Evolutionary conservation across 1,139 yeast species (phyloP), one percentile per base, ranked within the genome.

Genomic region (Suhomyces coccinellae): DNA sequence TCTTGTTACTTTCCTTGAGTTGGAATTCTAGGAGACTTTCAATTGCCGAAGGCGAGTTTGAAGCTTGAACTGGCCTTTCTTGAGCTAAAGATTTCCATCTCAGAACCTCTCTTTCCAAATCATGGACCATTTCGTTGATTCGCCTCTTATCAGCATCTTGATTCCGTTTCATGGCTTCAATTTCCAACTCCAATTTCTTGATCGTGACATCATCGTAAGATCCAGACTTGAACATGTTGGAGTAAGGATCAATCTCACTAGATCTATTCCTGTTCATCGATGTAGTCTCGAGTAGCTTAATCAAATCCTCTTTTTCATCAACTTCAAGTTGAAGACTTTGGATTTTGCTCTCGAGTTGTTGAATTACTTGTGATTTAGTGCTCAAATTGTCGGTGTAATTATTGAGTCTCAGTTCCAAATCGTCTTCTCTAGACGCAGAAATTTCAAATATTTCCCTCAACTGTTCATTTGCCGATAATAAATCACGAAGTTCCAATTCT

Each of bases 141-240:
- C 56, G 63, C 20, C 59, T 55, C 6, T 64, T 40, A 39, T 72
- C 72, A 16, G 62, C 56, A 32, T 71, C 70, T 38, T 58, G 56
- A 20, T 66, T 67, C 17, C 63, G 64, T 39, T 63, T 63, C 36
- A 68, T 31, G 15, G 64, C 61, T 22, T 69, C 73, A 26, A 65
- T 54, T 33, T 75, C 79, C 20, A 63, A 53, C 46, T 69, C 66
- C 29, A 71, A 51, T 22, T 67, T 53, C 41, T 67, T 67, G 22
- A 73, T 54, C 43, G 63, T 63, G n/a, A 64, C 58, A 38, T 73
- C 76, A 46, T 63, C 65, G 11, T 11, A 58, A 2, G 67, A 54
- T 41, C 65, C 70, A 3, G 64, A 50, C 48, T 55, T 67, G 40
- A 68, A 40, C 13, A 69, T 49, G 26, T 65, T 70, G 13, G 64